Evolutionary conservation across 805 yeast genomes (phyloP), one percentile per base, ranked within the genome.

Genomic region (Saccharomycopsis fibuligera): DNA sequence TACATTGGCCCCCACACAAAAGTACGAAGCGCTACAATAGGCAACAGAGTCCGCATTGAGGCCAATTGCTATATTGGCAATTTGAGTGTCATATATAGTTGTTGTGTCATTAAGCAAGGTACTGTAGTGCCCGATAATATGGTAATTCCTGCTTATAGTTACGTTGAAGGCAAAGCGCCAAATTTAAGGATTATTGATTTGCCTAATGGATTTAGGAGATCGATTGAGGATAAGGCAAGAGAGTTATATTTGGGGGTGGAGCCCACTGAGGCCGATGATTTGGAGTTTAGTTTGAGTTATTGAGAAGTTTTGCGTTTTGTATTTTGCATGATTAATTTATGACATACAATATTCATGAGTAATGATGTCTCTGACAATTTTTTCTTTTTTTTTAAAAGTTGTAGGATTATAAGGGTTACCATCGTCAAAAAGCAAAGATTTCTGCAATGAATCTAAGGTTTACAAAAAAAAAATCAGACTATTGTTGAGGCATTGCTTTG

Each of bases 71-170:
- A 44, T 0, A 47, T 76, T 10, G 66, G 62, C 1, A 59, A 64
- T 41, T 57, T 64, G 36, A 62, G 68, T 10, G 62, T 71, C 2
- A 58, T 76, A 21, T 68, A 72, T 53, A 80, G 75, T 44, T 72
- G 78, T 54, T 73, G 78, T 54, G 49, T 72, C 3, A 62, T 76
- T 2, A 64, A 69, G n/a, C 60, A 64, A 43, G 69, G 67, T 3
- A 62, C 70, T 0, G 45, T 54, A 1, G 47, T 76, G 1, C 77
- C 79, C 0, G 62, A 67, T 1, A 66, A 63, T 17, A 62, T 61
- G 53, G 67, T 73, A n/a, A 63, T 76, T 19, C 77, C 81, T 3
- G 74, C 79, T 0, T 75, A 64, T 52, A 67, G 75, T 33, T 63
- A 64, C 36, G 79, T 75, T 21, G 21, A 24, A 3, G 48, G 25